phyloP scores from a whole-genome alignment of 108 stramenopile species.

The Fistulifera pelliculosa region DNA sequence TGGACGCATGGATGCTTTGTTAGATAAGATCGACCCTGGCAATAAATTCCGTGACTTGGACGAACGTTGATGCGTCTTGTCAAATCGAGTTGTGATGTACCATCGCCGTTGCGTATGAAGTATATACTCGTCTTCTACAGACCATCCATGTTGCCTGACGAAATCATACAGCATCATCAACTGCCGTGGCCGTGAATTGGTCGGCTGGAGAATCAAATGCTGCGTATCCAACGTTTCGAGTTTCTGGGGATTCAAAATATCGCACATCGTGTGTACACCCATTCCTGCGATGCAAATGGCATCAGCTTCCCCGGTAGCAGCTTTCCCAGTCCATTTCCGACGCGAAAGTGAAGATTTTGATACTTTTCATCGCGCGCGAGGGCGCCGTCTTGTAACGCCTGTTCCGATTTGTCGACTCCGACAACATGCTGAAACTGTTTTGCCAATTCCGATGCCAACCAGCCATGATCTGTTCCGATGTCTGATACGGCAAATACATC shows the following conservation, averaged over 20 bases:
- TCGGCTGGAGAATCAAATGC: conserved; percentile 57
- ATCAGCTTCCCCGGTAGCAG: conserved; percentile 53
- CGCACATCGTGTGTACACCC: conserved; percentile 64
- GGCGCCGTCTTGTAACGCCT: conserved; percentile 44
- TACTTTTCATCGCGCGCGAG: conserved; percentile 9
- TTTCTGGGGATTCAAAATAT: conserved; percentile 25
- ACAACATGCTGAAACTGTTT: conserved; percentile 43
- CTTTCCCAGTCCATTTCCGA: conserved; percentile 50
- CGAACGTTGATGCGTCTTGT: conserved; percentile 3
- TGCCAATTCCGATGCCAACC: conserved; percentile 53
- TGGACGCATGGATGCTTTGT: not conserved
- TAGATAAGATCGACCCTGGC: not conserved
- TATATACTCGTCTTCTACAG: conserved; percentile 49
- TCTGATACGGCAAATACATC: conserved; percentile 36
- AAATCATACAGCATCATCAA: conserved; percentile 50
- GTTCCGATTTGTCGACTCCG: conserved; percentile 60
- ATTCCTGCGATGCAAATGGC: conserved; percentile 73
- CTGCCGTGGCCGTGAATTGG: conserved; percentile 59
- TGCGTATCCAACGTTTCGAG: conserved; percentile 35
- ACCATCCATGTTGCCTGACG: conserved; percentile 41
- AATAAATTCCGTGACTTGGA: not conserved
- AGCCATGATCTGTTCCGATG: conserved; percentile 77
- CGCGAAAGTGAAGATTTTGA: conserved; percentile 43
- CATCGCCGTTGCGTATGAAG: conserved; percentile 36
- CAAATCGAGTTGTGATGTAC: conserved; percentile 53